phyloP scores from a whole-genome alignment of 805 yeast species.

The Dipodascopsis tothii region DNA sequence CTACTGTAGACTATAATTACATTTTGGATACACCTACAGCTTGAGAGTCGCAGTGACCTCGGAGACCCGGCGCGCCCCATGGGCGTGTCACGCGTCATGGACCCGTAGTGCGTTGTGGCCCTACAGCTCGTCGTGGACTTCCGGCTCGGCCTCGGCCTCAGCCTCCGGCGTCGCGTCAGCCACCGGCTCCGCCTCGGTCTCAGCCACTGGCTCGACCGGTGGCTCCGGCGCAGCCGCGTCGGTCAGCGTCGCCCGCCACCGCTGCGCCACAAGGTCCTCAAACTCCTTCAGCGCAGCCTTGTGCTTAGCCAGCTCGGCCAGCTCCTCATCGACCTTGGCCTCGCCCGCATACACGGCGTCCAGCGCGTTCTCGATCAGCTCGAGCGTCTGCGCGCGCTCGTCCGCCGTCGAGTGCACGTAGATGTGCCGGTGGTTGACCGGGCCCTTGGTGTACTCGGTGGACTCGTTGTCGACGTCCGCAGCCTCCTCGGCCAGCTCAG shows the following conservation, averaged over 20 bases:
- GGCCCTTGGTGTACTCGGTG: background rate
- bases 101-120: background rate
- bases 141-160: slow-evolving; percentile 1
- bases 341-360: slow-evolving; percentile 79
- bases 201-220: no score
- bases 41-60: no score
- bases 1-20: no score
- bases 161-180: slow-evolving; percentile 4
- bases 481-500: slow-evolving; percentile 35
- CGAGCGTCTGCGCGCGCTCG: slow-evolving; percentile 19
- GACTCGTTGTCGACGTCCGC: slow-evolving; percentile 17
- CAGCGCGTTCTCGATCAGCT: slow-evolving; percentile 38
- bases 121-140: slow-evolving; percentile 12
- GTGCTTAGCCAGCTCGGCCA: slow-evolving; percentile 30
- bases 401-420: slow-evolving; percentile 28
- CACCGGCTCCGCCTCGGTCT: background rate
- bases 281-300: slow-evolving; percentile 16
- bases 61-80: no score
- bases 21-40: no score
- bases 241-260: slow-evolving; percentile 6
- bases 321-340: slow-evolving; percentile 37
- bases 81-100: no score
- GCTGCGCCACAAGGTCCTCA: slow-evolving; percentile 13
- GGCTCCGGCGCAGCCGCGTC: no score
- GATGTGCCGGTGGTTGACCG: background rate